phyloP scores from a whole-genome alignment of 352 stramenopile species.

The Globisporangium parvum region DNA sequence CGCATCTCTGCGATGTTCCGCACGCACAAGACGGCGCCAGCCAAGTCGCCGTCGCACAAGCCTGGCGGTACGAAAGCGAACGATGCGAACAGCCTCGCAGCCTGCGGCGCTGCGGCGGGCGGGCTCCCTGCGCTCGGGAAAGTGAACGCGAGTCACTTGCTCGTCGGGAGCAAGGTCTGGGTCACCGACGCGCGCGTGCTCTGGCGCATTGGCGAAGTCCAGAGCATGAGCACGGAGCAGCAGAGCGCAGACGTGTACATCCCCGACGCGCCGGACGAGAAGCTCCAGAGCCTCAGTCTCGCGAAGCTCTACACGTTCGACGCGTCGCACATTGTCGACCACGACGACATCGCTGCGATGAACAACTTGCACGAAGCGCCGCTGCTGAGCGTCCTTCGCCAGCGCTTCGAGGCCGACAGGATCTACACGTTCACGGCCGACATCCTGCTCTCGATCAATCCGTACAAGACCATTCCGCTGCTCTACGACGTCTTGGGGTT shows the following conservation, averaged over 20 bases:
- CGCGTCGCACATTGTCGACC: slow-evolving; percentile 77
- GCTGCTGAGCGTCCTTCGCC: slow-evolving; percentile 68
- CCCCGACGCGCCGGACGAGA: slow-evolving; percentile 50
- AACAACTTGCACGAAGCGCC: slow-evolving; percentile 89
- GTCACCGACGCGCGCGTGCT: slow-evolving; percentile 67
- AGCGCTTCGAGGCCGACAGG: slow-evolving; percentile 70
- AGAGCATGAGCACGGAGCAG: slow-evolving; percentile 34
- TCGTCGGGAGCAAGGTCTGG: slow-evolving; percentile 63
- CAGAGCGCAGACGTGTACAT: slow-evolving; percentile 55
- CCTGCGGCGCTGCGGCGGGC: not conserved
- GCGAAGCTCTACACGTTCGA: slow-evolving; percentile 75
- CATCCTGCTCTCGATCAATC: slow-evolving; percentile 80
- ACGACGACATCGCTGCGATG: slow-evolving; percentile 83
- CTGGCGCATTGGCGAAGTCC: slow-evolving; percentile 77
- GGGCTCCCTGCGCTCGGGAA: slow-evolving; percentile 29
- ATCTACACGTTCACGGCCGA: slow-evolving; percentile 88
- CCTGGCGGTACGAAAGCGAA: slow-evolving; percentile 6
- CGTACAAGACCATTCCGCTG: slow-evolving; percentile 84
- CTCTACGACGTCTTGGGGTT: slow-evolving; percentile 76
- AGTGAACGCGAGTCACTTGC: slow-evolving; percentile 42
- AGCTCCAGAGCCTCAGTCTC: slow-evolving; percentile 44
- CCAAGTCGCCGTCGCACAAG: slow-evolving; percentile 10
- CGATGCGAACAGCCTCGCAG: slow-evolving; percentile 8
- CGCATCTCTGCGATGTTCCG: slow-evolving; percentile 9
- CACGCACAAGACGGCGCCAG: slow-evolving; percentile 9